Percentiles rank a stretch among this genome's conserved stretches.
phyloP scores from a whole-genome alignment of 495 filamentous ascomycete species.

The Neurospora pannonica region DNA sequence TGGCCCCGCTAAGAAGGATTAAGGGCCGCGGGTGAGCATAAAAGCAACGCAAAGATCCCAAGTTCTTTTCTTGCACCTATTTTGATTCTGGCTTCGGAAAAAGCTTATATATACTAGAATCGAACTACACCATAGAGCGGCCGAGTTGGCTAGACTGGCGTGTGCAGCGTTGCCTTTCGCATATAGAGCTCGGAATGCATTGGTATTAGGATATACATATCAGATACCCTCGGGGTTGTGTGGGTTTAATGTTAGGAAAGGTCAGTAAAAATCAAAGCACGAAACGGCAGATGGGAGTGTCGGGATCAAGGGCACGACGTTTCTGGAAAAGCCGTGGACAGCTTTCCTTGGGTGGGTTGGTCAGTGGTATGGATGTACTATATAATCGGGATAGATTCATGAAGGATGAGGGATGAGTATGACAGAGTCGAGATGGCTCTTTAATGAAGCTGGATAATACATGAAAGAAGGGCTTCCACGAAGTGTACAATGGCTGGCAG shows the following conservation, averaged over 20 bases:
- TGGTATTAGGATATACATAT: neutral
- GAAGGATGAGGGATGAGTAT: neutral
- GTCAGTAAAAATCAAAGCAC: neutral
- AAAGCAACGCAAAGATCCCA: neutral
- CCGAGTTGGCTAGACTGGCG: neutral
- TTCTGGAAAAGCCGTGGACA: neutral
- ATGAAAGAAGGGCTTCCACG: neutral
- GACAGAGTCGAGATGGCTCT: neutral
- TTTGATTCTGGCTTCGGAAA: neutral
- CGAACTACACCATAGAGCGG: neutral
- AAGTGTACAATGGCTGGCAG: neutral
- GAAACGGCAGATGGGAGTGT: neutral
- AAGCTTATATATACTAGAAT: neutral
- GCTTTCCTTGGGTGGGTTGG: neutral
- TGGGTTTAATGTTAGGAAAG: neutral
- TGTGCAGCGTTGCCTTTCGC: neutral
- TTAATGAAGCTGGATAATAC: neutral
- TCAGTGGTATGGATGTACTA: neutral
- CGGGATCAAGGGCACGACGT: neutral
- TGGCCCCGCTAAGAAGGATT: neutral
- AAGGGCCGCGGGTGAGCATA: neutral
- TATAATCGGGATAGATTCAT: neutral
- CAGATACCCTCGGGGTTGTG: neutral
- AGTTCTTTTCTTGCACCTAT: neutral
- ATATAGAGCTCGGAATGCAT: neutral